phyloP scores from a whole-genome alignment of 179 eudicot genomes.

The Beta corolliflora region DNA sequence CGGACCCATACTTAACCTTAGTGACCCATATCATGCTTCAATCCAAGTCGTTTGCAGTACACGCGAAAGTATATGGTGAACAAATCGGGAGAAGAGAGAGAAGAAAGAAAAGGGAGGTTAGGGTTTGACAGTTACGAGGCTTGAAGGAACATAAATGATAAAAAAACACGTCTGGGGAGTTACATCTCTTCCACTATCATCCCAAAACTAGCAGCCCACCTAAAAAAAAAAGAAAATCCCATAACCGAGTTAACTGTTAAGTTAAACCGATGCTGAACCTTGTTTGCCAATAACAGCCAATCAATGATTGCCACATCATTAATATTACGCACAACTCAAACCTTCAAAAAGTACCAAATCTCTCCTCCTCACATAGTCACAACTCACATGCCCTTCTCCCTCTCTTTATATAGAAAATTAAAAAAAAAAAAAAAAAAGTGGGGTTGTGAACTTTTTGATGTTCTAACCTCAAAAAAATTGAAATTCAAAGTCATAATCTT shows the following conservation, averaged over 20 bases:
- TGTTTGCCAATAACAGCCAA: background rate
- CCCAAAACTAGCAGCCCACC: too few species aligned
- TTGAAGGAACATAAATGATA: too few species aligned
- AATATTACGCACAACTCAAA: conserved; percentile 6
- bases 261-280: background rate
- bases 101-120: too few species aligned
- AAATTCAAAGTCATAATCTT: background rate
- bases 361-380: background rate
- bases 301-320: background rate
- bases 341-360: background rate
- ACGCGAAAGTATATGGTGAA: too few species aligned
- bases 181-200: too few species aligned
- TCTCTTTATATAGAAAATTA: background rate
- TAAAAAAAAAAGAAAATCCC: too few species aligned
- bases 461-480: conserved; percentile 8
- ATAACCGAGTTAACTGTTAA: background rate
- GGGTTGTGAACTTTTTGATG: background rate
- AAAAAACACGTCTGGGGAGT: too few species aligned
- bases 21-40: too few species aligned
- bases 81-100: too few species aligned
- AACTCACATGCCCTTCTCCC: conserved; percentile 2
- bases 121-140: too few species aligned
- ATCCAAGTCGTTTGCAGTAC: too few species aligned
- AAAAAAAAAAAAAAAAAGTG: background rate
- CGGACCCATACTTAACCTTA: too few species aligned